Evolutionary conservation across 1,139 yeast genomes (phyloP).

Genomic region (Entelexis sorbosivorans): DNA sequence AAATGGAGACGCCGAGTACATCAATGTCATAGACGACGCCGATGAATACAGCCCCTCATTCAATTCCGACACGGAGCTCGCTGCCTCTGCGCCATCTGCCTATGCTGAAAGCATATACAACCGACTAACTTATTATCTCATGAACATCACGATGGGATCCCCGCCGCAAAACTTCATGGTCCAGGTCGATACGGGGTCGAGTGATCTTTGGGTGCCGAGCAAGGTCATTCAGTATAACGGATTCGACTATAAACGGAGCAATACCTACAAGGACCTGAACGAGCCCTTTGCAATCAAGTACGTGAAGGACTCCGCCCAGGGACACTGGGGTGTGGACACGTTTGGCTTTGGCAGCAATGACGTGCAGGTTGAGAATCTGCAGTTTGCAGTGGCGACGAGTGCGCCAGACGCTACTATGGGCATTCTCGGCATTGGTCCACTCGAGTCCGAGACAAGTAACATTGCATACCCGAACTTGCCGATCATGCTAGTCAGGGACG

Average conservation of each 20-base stretch:
- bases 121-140: conserved; percentile 23
- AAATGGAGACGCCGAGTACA: not conserved
- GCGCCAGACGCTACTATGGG: conserved; percentile 25
- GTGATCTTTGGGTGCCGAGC: conserved; percentile 25
- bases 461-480: conserved; percentile 23
- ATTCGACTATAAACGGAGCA: conserved; percentile 18
- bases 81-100: not conserved
- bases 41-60: not conserved
- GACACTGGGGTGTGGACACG: conserved; percentile 24
- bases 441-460: conserved; percentile 19
- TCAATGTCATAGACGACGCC: not conserved
- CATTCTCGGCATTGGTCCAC: conserved; percentile 24
- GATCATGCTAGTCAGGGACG: conserved; percentile 21
- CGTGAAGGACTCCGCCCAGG: conserved; percentile 24
- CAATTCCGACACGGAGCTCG: not conserved
- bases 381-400: conserved; percentile 23
- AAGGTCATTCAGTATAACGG: conserved; percentile 21
- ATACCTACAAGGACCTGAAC: conserved; percentile 16
- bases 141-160: conserved; percentile 23
- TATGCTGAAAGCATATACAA: conserved; percentile 16
- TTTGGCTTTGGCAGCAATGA: conserved; percentile 18
- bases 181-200: conserved; percentile 25
- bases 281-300: conserved; percentile 21
- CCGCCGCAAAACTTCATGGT: conserved; percentile 24
- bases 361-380: conserved; percentile 14